A percentile compares a stretch with the other conserved stretches of the same genome.
These are phyloP conservation scores for Suhomyces pyralidae DNA, from an alignment of 805 yeast genomes.

Conservation along the genomic window DNA sequence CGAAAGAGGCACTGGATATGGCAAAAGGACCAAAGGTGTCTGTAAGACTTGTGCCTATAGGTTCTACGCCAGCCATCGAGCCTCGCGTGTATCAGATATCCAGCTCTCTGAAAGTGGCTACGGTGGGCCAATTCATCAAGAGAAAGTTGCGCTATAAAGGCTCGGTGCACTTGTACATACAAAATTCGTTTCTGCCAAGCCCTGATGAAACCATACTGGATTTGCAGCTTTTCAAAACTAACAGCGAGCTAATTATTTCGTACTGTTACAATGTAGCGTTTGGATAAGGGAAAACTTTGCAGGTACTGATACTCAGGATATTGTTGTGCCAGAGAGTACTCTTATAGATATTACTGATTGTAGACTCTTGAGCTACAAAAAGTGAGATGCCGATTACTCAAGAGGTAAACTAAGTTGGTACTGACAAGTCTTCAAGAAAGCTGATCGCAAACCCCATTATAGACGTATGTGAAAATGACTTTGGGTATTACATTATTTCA, in stretches of 20 bases:
- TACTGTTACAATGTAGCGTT: constrained; percentile 41
- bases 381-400: too few relatives aligned
- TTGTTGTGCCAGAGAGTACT: too few relatives aligned
- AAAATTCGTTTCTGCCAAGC: constrained; percentile 40
- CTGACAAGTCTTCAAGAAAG: too few relatives aligned
- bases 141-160: constrained; percentile 27
- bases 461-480: too few relatives aligned
- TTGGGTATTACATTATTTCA: too few relatives aligned
- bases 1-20: not conserved
- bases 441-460: too few relatives aligned
- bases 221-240: constrained; percentile 28
- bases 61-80: constrained; percentile 48
- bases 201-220: constrained; percentile 40
- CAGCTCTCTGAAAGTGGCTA: constrained; percentile 44
- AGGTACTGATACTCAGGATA: too few relatives aligned
- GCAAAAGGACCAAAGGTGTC: constrained; percentile 24
- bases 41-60: constrained; percentile 58
- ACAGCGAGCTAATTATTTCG: constrained; percentile 34
- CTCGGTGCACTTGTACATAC: constrained; percentile 31
- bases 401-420: too few relatives aligned
- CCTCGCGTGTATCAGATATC: constrained; percentile 53
- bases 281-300: too few relatives aligned
- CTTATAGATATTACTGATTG: too few relatives aligned
- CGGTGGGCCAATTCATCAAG: constrained; percentile 44
- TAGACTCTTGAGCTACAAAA: too few relatives aligned